Evolutionary conservation across 2,329 filamentous ascomycete species (phyloP).

Genomic region (Cladosporium sp.): DNA sequence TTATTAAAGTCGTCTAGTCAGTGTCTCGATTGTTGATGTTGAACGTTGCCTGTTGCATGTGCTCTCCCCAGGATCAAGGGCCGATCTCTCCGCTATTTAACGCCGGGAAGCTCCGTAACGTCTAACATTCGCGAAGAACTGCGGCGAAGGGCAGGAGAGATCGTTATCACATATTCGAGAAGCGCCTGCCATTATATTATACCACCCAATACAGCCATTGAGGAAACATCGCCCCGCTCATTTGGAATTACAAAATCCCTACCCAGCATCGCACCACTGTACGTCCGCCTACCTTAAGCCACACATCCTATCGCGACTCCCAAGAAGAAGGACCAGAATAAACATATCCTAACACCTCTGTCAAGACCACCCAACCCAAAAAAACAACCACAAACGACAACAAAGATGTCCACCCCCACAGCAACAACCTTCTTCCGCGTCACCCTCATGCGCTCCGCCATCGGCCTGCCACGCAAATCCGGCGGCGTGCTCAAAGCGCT

Average conservation of each 20-base stretch:
- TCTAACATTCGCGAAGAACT: not conserved
- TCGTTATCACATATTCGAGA: not conserved
- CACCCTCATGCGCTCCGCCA: constrained; percentile 84
- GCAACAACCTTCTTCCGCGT: constrained; percentile 85
- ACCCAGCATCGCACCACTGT: not conserved
- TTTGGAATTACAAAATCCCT: not conserved
- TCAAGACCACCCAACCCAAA: too few relatives aligned
- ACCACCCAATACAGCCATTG: too few relatives aligned
- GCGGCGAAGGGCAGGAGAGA: constrained; percentile 12
- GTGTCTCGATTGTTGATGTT: not conserved
- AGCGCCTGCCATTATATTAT: too few relatives aligned
- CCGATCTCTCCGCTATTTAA: constrained; percentile 8
- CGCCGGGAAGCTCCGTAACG: constrained; percentile 6
- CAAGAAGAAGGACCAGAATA: not conserved
- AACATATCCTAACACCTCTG: not conserved
- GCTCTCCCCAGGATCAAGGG: constrained; percentile 13
- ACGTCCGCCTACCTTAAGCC: not conserved
- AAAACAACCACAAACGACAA: not conserved
- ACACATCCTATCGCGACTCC: not conserved
- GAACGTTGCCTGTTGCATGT: constrained; percentile 8
- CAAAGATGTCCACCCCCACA: constrained; percentile 16
- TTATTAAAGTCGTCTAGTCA: not conserved
- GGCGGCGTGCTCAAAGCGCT: constrained; percentile 80
- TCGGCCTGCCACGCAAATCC: constrained; percentile 76
- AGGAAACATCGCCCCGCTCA: not conserved